These are phyloP conservation scores for Magnusiomyces ingens DNA, from an alignment of 1,139 yeast genomes.

Conservation along the genomic window DNA sequence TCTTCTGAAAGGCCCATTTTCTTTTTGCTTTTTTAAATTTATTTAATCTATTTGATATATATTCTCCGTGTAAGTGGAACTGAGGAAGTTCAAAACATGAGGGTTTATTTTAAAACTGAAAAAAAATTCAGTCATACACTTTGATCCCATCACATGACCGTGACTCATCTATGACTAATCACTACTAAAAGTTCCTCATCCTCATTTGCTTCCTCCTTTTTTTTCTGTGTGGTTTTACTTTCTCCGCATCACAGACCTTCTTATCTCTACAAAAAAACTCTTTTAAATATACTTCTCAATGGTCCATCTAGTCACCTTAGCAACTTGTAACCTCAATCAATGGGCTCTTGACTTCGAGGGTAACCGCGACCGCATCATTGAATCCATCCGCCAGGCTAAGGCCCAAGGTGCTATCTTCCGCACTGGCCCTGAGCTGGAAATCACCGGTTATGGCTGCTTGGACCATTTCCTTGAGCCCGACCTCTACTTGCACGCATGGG, in stretches of 20 bases:
- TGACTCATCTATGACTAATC: no score
- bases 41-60: no score
- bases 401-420: slow-evolving; percentile 68
- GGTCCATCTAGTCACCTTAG: slow-evolving; percentile 51
- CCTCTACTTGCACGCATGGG: slow-evolving; percentile 87
- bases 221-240: no score
- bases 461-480: slow-evolving; percentile 94
- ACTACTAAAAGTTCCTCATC: no score
- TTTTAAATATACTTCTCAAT: slow-evolving; percentile 24
- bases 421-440: slow-evolving; percentile 95
- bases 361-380: slow-evolving; percentile 80
- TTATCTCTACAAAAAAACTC: background rate
- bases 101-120: no score
- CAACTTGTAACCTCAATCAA: slow-evolving; percentile 74
- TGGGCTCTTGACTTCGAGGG: slow-evolving; percentile 99
- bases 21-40: no score
- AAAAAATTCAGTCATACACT: no score
- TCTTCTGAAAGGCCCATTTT: background rate
- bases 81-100: no score
- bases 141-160: no score
- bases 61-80: no score
- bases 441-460: slow-evolving; percentile 86
- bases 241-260: no score
- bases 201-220: no score
- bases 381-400: slow-evolving; percentile 74